Evolutionary conservation across 371 early-diverging fungal species (phyloP).

Genomic region (Mucor ambiguus): DNA sequence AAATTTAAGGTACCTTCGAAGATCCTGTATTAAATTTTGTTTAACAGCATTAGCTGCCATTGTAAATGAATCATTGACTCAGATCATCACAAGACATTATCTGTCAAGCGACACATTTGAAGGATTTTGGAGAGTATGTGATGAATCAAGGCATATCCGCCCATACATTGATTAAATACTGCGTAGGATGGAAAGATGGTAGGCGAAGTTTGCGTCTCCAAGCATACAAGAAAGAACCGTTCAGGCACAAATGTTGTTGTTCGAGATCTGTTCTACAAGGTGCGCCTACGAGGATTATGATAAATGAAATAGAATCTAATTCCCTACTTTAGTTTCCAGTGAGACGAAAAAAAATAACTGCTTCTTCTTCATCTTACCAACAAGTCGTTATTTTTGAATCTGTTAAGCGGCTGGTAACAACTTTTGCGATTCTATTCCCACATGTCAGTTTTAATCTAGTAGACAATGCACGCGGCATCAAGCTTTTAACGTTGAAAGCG

Average conservation of each 20-base stretch:
- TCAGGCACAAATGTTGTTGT: slow-evolving; percentile 67
- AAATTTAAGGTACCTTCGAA: not conserved
- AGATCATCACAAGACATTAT: slow-evolving; percentile 57
- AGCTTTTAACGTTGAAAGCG: slow-evolving; percentile 49
- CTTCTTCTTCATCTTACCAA: slow-evolving; percentile 24
- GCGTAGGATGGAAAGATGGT: slow-evolving; percentile 51
- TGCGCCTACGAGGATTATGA: no score
- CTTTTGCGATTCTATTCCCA: slow-evolving; percentile 51
- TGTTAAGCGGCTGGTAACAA: slow-evolving; percentile 55
- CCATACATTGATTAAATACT: not conserved
- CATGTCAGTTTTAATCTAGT: slow-evolving; percentile 47
- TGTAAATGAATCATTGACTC: slow-evolving; percentile 54
- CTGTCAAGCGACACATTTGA: slow-evolving; percentile 40
- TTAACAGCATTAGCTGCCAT: slow-evolving; percentile 60
- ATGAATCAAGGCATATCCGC: not conserved
- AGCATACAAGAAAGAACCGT: slow-evolving; percentile 28
- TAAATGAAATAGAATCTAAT: no score
- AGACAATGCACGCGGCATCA: slow-evolving; percentile 41
- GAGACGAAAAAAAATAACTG: slow-evolving; percentile 40
- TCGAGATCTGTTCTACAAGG: slow-evolving; percentile 74
- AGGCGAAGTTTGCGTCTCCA: slow-evolving; percentile 34
- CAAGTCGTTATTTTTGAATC: slow-evolving; percentile 37
- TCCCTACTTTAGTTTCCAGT: slow-evolving; percentile 54
- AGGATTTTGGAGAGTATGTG: slow-evolving; percentile 58
- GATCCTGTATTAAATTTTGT: not conserved